Percentiles rank a stretch among this genome's conserved stretches.
Conservation (phyloP, 495 filamentous ascomycete genomes). For the Podospora sp. region DNA sequence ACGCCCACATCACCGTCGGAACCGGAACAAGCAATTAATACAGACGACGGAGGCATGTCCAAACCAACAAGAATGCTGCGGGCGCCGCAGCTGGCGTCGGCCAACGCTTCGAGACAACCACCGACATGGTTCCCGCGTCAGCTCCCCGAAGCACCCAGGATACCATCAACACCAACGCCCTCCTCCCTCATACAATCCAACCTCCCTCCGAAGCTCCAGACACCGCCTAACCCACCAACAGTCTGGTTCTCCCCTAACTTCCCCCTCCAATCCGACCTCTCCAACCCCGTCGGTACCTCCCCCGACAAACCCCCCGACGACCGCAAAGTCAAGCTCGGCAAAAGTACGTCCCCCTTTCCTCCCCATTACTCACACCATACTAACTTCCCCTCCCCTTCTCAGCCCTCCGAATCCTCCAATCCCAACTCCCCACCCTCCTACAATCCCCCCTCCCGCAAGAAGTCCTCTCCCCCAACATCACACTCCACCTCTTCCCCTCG, state of each 20-base stretch:
- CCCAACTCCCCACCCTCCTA: constrained; percentile 82
- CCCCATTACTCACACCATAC: not conserved
- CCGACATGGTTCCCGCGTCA: constrained; percentile 4
- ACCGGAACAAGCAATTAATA: not conserved
- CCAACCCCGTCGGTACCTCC: constrained; percentile 7
- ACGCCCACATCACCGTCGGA: not conserved
- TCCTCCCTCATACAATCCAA: not conserved
- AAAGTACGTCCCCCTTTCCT: constrained; percentile 59
- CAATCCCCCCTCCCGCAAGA: constrained; percentile 79
- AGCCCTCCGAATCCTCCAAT: constrained; percentile 87
- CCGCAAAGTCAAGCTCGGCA: constrained; percentile 85
- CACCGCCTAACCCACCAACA: constrained; percentile 14
- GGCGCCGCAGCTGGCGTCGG: not conserved
- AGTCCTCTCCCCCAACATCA: constrained; percentile 86
- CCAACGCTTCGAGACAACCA: constrained; percentile 10
- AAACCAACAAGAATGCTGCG: constrained; percentile 24
- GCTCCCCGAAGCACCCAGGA: not conserved
- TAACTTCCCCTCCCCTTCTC: not conserved
- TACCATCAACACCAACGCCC: not conserved
- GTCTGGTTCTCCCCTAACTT: constrained; percentile 42
- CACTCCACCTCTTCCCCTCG: constrained; percentile 93
- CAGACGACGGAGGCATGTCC: constrained; percentile 18
- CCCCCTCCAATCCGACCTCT: constrained; percentile 23
- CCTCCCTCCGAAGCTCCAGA: not conserved
- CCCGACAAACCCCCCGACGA: constrained; percentile 58